Evolutionary conservation across 2,329 filamentous ascomycete species (phyloP).

Genomic region (Hymenoscyphus scutula): DNA sequence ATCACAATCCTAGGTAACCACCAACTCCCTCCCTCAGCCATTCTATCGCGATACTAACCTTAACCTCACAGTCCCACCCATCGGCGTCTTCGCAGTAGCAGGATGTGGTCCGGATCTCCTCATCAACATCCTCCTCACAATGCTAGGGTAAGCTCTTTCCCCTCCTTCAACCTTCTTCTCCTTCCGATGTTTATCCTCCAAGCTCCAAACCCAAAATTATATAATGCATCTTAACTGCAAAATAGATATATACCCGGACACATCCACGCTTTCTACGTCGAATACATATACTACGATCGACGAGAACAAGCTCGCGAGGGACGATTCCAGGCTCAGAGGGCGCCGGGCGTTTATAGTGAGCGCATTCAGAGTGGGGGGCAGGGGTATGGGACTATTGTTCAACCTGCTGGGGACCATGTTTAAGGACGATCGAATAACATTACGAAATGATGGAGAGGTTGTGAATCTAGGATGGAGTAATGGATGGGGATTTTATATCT

Average conservation of each 20-base stretch:
- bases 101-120: constrained; percentile 43
- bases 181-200: background rate
- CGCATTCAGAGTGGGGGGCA: constrained; percentile 71
- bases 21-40: background rate
- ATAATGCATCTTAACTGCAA: no score
- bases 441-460: no score
- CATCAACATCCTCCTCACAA: constrained; percentile 42
- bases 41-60: constrained; percentile 16
- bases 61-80: constrained; percentile 38
- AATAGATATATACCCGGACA: constrained; percentile 36
- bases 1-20: constrained; percentile 45
- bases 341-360: constrained; percentile 70
- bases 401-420: constrained; percentile 19
- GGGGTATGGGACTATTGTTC: constrained; percentile 51
- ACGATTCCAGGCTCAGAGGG: constrained; percentile 50
- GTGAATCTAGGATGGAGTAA: background rate
- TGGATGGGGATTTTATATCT: background rate
- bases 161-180: no score
- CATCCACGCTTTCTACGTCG: constrained; percentile 41
- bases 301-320: constrained; percentile 61
- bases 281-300: constrained; percentile 80
- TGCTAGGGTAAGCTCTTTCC: constrained; percentile 39
- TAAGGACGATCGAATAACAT: no score
- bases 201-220: no score
- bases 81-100: constrained; percentile 41